Percentiles rank a stretch among this genome's conserved stretches.
phyloP scores from a whole-genome alignment of 495 filamentous ascomycete genomes.

The Pyronema domesticum region DNA sequence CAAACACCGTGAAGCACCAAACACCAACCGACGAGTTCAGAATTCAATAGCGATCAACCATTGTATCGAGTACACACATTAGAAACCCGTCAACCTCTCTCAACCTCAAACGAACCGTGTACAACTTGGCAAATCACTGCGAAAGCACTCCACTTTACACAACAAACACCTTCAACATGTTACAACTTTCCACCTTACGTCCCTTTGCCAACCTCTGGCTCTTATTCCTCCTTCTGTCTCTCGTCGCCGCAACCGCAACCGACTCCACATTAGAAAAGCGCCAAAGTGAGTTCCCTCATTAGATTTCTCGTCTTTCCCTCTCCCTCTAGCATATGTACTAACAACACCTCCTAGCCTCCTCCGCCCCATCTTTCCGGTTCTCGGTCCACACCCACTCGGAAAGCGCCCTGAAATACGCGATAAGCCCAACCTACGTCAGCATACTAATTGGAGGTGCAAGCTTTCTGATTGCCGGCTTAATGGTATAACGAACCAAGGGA shows the following conservation, averaged over 20 bases:
- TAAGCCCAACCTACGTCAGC: not conserved
- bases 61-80: no score
- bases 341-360: not conserved
- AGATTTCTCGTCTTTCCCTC: not conserved
- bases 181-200: no score
- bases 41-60: no score
- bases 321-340: not conserved
- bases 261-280: slow-evolving; percentile 1
- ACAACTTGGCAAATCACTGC: no score
- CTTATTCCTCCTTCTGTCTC: not conserved
- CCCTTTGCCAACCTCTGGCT: not conserved
- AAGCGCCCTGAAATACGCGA: slow-evolving; percentile 6
- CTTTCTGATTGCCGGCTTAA: slow-evolving; percentile 1
- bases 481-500: not conserved
- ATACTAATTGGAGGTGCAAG: slow-evolving; percentile 2
- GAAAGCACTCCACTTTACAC: no score
- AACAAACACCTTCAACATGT: no score
- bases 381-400: slow-evolving; percentile 7
- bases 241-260: not conserved
- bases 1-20: no score
- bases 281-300: slow-evolving; percentile 1
- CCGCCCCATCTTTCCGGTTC: slow-evolving; percentile 5
- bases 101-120: no score
- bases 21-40: no score
- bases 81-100: no score